Conservation (phyloP, 495 filamentous ascomycete genomes). For the Cercophora scortea region DNA sequence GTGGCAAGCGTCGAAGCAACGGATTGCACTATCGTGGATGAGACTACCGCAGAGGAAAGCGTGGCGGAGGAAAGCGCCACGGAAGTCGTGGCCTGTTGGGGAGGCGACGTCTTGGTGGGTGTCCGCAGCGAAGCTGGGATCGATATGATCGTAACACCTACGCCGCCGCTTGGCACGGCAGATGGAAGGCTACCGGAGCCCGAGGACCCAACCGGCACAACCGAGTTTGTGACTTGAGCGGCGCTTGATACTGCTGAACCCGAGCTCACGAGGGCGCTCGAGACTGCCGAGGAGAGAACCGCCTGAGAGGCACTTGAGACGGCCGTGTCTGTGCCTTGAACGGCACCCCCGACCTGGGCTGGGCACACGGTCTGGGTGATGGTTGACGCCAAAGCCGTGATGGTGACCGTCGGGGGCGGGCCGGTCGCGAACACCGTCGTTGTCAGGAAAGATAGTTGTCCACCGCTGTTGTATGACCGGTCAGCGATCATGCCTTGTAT, state of each 20-base stretch:
- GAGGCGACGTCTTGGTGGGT: conserved; percentile 6
- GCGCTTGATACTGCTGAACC: too few species aligned
- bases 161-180: too few species aligned
- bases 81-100: neutral
- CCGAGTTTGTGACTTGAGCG: too few species aligned
- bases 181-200: too few species aligned
- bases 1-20: too few species aligned
- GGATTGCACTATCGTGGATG: neutral
- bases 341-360: conserved; percentile 10
- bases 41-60: neutral
- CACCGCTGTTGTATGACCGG: neutral
- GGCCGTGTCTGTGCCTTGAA: neutral
- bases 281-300: neutral
- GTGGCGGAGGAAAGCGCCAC: neutral
- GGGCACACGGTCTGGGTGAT: conserved; percentile 26
- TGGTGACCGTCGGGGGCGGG: conserved; percentile 27
- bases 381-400: conserved; percentile 33
- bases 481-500: neutral
- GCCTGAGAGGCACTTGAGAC: neutral
- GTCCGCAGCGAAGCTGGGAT: conserved; percentile 14
- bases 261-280: too few species aligned
- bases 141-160: conserved; percentile 17
- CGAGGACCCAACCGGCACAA: too few species aligned
- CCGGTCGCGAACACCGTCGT: conserved; percentile 29
- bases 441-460: conserved; percentile 30